Conservation (phyloP, 73 alveolate genomes). For the Durusdinium trenchii region DNA sequence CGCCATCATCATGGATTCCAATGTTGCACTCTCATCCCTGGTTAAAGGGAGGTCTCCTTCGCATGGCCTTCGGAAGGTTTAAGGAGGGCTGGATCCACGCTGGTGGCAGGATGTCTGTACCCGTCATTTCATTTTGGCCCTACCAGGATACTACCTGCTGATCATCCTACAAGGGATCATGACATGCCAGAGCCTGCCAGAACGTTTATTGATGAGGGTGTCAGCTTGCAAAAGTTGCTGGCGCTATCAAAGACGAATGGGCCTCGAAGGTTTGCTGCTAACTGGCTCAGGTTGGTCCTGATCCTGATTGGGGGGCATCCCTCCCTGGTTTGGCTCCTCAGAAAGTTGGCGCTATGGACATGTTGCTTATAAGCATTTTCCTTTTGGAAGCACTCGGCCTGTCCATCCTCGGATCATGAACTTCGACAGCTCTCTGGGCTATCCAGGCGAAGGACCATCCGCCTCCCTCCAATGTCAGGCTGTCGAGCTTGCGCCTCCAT, state of each 20-base stretch:
- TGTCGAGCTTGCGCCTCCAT: too few species aligned
- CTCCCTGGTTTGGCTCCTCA: background rate
- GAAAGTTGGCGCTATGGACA: background rate
- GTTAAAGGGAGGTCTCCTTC: constrained; percentile 4
- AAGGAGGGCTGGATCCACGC: background rate
- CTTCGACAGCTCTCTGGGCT: constrained; percentile 20
- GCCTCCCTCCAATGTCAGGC: too few species aligned
- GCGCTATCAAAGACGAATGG: background rate
- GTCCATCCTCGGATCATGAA: background rate
- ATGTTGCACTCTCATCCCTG: background rate
- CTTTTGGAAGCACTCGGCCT: background rate
- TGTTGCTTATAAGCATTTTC: too few species aligned
- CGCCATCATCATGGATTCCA: background rate
- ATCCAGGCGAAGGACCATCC: background rate
- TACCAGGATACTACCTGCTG: background rate
- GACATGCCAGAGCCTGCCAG: background rate
- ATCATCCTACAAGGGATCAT: background rate
- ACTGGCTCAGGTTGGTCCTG: background rate
- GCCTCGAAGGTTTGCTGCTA: background rate
- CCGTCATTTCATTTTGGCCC: background rate
- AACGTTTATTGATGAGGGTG: background rate
- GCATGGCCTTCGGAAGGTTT: background rate
- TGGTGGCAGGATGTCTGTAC: background rate
- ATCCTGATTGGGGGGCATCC: background rate
- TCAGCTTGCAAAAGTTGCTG: background rate